phyloP scores from a whole-genome alignment of 345 rosid genomes.

The Salix udensis region DNA sequence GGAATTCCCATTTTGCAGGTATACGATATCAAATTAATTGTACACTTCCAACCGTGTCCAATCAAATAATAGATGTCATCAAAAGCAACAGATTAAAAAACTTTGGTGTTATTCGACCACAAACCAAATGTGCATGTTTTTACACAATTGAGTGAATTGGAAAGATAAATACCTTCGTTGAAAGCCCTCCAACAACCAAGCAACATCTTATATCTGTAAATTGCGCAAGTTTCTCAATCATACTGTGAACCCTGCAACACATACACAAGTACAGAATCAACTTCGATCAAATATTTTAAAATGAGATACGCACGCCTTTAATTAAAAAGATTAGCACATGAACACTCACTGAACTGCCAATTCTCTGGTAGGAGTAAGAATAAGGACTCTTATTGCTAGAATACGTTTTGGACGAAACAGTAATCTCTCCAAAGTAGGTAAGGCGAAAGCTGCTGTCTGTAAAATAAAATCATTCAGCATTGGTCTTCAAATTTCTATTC shows the following conservation, averaged over 20 bases:
- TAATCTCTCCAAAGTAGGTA: conserved; percentile 89
- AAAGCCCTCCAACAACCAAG: conserved; percentile 90
- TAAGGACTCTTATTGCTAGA: conserved; percentile 78
- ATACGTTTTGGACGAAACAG: conserved; percentile 81
- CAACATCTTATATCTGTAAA: conserved; percentile 90
- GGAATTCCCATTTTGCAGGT: not conserved
- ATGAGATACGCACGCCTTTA: not conserved
- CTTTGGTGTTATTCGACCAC: not conserved
- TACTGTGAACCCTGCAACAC: conserved; percentile 76
- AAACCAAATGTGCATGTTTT: not conserved
- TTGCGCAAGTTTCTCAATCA: conserved; percentile 57
- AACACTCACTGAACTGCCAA: conserved; percentile 85
- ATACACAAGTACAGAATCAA: not conserved
- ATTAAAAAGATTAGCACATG: not conserved
- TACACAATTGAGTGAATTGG: conserved; percentile 5
- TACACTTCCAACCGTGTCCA: too few relatives aligned
- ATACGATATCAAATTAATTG: not conserved
- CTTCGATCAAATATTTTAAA: not conserved
- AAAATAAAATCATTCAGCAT: not conserved
- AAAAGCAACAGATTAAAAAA: not conserved
- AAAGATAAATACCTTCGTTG: conserved; percentile 53
- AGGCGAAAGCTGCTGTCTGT: conserved; percentile 91
- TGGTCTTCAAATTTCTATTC: too few relatives aligned
- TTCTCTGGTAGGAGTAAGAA: conserved; percentile 92
- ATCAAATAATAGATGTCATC: too few relatives aligned